phyloP scores from a whole-genome alignment of 371 early-diverging fungal genomes.

The Chytridiales sp. region DNA sequence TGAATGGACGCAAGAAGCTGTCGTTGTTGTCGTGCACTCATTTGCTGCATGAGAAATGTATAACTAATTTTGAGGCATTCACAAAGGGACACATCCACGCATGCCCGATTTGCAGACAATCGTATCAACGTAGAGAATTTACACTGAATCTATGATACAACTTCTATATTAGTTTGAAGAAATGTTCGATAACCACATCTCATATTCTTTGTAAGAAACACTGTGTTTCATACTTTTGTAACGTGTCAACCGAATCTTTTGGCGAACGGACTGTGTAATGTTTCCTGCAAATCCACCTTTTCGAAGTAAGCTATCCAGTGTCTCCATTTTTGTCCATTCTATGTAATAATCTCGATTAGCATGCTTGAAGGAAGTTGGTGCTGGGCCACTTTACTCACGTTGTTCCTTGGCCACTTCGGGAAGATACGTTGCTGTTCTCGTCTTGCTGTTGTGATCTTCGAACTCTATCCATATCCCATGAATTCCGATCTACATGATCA shows the following conservation, averaged over 20 bases:
- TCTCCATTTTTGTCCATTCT: slow-evolving; percentile 82
- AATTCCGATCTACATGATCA: slow-evolving; percentile 57
- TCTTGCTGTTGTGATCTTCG: slow-evolving; percentile 48
- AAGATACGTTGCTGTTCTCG: slow-evolving; percentile 76
- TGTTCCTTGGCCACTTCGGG: slow-evolving; percentile 79
- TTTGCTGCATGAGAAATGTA: too few species aligned
- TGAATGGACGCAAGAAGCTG: too few species aligned
- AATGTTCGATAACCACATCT: slow-evolving; percentile 10
- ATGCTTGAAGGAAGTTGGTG: too few species aligned
- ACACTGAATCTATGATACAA: too few species aligned
- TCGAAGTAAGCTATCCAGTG: slow-evolving; percentile 78
- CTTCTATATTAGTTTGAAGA: too few species aligned
- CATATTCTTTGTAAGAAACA: slow-evolving; percentile 66
- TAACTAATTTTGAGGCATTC: too few species aligned
- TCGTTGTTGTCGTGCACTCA: too few species aligned
- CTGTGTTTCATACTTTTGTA: slow-evolving; percentile 75
- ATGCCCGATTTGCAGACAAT: too few species aligned
- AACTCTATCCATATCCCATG: slow-evolving; percentile 95
- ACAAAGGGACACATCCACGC: too few species aligned
- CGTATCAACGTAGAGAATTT: too few species aligned
- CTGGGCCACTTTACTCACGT: slow-evolving; percentile 34
- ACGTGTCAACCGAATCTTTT: slow-evolving; percentile 66
- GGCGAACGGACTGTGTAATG: slow-evolving; percentile 59
- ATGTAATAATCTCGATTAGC: too few species aligned
- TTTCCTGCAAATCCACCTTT: slow-evolving; percentile 76